phyloP scores from a whole-genome alignment of 2,329 filamentous ascomycete species.

The Claviceps spartinae region DNA sequence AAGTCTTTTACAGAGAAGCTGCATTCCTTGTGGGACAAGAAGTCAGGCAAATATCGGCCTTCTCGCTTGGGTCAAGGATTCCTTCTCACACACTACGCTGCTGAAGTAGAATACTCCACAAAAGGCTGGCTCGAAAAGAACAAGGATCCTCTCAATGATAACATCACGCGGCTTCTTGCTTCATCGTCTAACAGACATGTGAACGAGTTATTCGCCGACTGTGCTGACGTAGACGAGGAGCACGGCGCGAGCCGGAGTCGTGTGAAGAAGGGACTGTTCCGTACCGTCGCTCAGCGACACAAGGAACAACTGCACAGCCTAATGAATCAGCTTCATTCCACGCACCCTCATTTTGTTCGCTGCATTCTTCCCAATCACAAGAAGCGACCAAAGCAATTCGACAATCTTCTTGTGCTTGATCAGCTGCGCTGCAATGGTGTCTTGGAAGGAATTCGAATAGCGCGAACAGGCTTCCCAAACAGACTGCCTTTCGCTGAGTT shows the following conservation, averaged over 20 bases:
- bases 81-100: constrained; percentile 91
- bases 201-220: constrained; percentile 75
- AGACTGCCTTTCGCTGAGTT: constrained; percentile 86
- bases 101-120: constrained; percentile 94
- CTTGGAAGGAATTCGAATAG: constrained; percentile 94
- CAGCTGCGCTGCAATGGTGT: constrained; percentile 98
- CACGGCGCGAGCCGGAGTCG: constrained; percentile 54
- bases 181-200: constrained; percentile 73
- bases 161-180: constrained; percentile 78
- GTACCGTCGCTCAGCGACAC: constrained; percentile 90
- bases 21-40: constrained; percentile 93
- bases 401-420: constrained; percentile 82
- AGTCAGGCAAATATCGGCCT: constrained; percentile 82
- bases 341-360: constrained; percentile 94
- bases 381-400: constrained; percentile 87
- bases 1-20: constrained; percentile 95
- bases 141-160: constrained; percentile 96
- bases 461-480: constrained; percentile 92
- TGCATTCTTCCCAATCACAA: constrained; percentile 98
- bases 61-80: constrained; percentile 85
- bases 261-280: constrained; percentile 94
- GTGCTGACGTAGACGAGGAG: constrained; percentile 68
- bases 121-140: constrained; percentile 97
- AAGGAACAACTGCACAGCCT: constrained; percentile 96
- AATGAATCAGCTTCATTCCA: constrained; percentile 88